Evolutionary conservation across 352 stramenopile species (phyloP), one percentile per base, ranked within the genome.

Genomic region (Globisporangium rhizosaccharum): DNA sequence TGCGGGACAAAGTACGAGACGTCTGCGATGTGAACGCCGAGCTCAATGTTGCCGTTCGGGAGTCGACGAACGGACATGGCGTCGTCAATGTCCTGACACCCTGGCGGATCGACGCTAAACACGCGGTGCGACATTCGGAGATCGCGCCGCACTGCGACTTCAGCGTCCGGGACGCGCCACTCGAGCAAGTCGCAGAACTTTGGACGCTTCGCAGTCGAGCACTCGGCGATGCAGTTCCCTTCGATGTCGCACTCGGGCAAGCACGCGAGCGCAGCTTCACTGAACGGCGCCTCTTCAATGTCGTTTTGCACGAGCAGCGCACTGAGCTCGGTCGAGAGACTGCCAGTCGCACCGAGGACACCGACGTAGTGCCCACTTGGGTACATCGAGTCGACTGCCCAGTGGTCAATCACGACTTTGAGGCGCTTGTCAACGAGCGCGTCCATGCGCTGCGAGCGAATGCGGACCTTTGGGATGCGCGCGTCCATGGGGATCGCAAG

Each of bases 1-100:
- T 97, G 84, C 42, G 91, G 65, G 5, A 99, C 97, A 66, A 99
- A 99, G 72, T 99, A 96, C 44, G 96, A 98, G 2, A 99, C 97
- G 71, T 99, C 97, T 0, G 97, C 97, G 71, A 99, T 99, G 65
- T 99, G 97, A 6, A 99, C 96, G 3, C 96, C 97, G 5, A 98
- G 76, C 59, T 98, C 87, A 18, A 96, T 55, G 59, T 92, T 89
- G 10, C 86, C 88, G 51, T 96, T 94, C 3, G 79, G 61, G 36
- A 96, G 68, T 0, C 60, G 57, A 12, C 74, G 78, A 41, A 96
- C 84, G 15, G 88, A 93, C 84, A 96, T 94, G 44, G 88, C 85
- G 65, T 97, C 88, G 60, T 97, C 88, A 63, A 97, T 96, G 63
- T 97, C 88, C 59, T 95, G 85, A 56, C 88, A 97, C 0, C 87